Conservation (phyloP, 2,329 filamentous ascomycete species). For the Aureobasidium sp. region DNA sequence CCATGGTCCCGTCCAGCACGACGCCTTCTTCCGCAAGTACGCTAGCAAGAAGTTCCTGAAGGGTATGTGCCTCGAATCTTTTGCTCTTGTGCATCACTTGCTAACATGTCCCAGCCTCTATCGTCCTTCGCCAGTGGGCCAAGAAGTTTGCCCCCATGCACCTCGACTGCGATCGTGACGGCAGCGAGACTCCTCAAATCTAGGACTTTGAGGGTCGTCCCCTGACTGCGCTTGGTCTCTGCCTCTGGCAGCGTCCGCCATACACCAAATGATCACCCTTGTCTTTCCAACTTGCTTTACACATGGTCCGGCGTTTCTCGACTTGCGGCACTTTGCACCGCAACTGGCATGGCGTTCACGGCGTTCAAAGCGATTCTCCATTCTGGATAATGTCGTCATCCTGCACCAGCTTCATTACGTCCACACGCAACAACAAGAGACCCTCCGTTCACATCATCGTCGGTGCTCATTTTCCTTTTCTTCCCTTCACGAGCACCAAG, state of each 20-base stretch:
- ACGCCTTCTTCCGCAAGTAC: conserved; percentile 99
- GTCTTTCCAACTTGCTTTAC: conserved; percentile 6
- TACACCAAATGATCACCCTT: conserved; percentile 6
- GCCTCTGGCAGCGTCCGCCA: neutral
- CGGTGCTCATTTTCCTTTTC: conserved; percentile 3
- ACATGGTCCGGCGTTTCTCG: conserved; percentile 13
- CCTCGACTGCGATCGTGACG: conserved; percentile 22
- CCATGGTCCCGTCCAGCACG: conserved; percentile 79
- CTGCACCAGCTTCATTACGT: conserved; percentile 5
- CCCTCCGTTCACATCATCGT: conserved; percentile 1
- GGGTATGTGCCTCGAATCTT: conserved; percentile 51
- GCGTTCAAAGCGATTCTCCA: conserved; percentile 13
- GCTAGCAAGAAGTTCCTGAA: conserved; percentile 99
- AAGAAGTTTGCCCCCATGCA: conserved; percentile 47
- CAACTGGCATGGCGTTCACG: conserved; percentile 15
- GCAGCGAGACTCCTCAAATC: conserved; percentile 13
- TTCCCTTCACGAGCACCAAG: neutral
- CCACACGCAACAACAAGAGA: conserved; percentile 12
- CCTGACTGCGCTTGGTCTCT: neutral
- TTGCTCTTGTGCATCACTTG: neutral
- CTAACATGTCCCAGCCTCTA: conserved; percentile 58
- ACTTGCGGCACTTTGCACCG: conserved; percentile 5
- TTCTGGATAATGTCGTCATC: conserved; percentile 12
- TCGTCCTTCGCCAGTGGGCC: conserved; percentile 86
- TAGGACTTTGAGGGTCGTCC: conserved; percentile 6